Evolutionary conservation across 2,329 filamentous ascomycete species (phyloP).

Genomic region (Botrytis tulipae): DNA sequence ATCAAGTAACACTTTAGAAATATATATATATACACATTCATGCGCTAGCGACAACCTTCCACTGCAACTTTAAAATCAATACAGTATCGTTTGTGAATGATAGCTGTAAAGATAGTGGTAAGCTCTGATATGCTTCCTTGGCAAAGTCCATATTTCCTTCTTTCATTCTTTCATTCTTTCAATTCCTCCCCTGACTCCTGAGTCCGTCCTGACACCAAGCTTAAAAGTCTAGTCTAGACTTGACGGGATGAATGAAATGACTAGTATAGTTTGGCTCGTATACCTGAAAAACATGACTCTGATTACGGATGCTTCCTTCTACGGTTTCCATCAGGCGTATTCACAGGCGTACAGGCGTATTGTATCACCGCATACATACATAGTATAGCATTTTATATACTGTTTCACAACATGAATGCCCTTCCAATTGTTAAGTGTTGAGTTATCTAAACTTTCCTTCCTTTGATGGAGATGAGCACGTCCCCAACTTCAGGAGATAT

Average conservation of each 20-base stretch:
- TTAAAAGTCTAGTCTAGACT: constrained; percentile 3
- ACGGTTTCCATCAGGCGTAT: not conserved
- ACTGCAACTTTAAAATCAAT: not conserved
- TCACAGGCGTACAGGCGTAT: not conserved
- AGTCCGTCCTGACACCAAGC: not conserved
- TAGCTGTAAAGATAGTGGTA: not conserved
- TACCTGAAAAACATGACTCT: not conserved
- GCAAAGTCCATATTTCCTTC: not conserved
- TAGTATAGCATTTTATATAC: not conserved
- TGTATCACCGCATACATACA: not conserved
- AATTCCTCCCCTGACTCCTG: not conserved
- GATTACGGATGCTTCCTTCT: not conserved
- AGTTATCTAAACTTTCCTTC: not conserved
- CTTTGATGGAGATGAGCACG: not conserved
- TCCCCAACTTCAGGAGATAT: constrained; percentile 18
- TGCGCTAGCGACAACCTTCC: not conserved
- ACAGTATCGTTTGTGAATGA: not conserved
- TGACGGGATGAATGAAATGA: not conserved
- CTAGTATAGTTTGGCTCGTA: not conserved
- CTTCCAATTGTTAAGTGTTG: not conserved
- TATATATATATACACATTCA: not conserved
- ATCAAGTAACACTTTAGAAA: not conserved
- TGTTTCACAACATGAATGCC: not conserved
- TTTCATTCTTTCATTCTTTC: not conserved
- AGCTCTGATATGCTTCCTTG: not conserved